Evolutionary conservation across 2,329 filamentous ascomycete genomes (phyloP).

Genomic region (Rachicladosporium sp.): DNA sequence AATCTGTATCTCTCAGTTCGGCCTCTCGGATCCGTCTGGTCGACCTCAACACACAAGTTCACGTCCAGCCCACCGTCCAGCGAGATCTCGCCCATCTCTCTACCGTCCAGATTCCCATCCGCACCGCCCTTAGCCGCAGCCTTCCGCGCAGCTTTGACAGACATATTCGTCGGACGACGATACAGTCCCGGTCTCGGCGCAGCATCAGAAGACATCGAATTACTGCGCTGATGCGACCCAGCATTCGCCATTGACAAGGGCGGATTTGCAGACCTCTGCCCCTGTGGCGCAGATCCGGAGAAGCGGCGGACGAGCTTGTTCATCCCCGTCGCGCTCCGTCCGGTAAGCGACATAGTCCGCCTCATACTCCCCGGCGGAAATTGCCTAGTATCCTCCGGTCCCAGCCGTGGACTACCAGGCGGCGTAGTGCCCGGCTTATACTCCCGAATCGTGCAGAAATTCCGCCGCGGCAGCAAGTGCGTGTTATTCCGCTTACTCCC

Average conservation of each 20-base stretch:
- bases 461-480: constrained; percentile 72
- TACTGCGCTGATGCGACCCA: constrained; percentile 2
- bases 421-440: constrained; percentile 72
- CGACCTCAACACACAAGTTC: constrained; percentile 79
- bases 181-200: constrained; percentile 23
- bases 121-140: constrained; percentile 38
- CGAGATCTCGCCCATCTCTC: constrained; percentile 50
- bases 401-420: constrained; percentile 48
- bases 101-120: constrained; percentile 40
- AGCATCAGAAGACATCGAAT: constrained; percentile 2
- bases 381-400: constrained; percentile 4
- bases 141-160: constrained; percentile 27
- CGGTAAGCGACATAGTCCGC: constrained; percentile 20
- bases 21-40: constrained; percentile 70
- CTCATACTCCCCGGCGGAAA: constrained; percentile 14
- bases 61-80: constrained; percentile 77
- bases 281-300: constrained; percentile 14
- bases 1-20: constrained; percentile 80
- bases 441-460: constrained; percentile 87
- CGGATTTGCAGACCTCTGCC: constrained; percentile 10
- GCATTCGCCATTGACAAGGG: constrained; percentile 2
- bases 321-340: constrained; percentile 19
- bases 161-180: constrained; percentile 31
- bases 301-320: constrained; percentile 28
- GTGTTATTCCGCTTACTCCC: constrained; percentile 86